Percentiles rank a stretch among this genome's conserved stretches.
These are phyloP conservation scores for Nicotiana undulata DNA, from an alignment of 257 asterid genomes.

Conservation along the genomic window DNA sequence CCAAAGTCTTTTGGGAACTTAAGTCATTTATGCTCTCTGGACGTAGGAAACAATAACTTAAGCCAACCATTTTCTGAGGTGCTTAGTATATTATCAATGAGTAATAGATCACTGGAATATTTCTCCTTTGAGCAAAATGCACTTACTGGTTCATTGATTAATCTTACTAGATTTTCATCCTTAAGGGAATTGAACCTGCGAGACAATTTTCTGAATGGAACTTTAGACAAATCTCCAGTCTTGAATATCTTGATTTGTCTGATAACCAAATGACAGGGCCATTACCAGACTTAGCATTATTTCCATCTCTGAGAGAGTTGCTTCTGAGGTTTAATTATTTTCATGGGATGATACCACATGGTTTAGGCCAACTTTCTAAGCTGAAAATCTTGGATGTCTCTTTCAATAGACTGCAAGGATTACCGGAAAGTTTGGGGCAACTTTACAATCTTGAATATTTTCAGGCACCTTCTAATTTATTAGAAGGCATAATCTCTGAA, in stretches of 20 bases:
- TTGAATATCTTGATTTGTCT: not conserved
- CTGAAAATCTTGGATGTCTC: not conserved
- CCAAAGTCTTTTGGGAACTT: not conserved
- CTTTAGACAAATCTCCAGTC: not conserved
- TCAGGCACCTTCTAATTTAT: constrained; percentile 2
- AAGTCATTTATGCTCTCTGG: not conserved
- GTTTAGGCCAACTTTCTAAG: not conserved
- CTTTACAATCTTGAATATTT: constrained; percentile 15
- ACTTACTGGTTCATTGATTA: not conserved
- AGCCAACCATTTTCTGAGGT: not conserved
- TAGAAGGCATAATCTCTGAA: constrained; percentile 22
- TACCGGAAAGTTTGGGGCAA: constrained; percentile 3
- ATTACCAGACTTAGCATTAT: not conserved
- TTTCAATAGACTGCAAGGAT: not conserved
- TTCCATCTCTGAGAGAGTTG: not conserved
- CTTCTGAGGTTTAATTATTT: not conserved
- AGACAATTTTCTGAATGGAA: not conserved
- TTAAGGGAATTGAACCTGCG: not conserved
- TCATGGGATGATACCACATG: not conserved
- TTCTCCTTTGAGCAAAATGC: not conserved
- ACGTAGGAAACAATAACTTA: not conserved
- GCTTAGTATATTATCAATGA: not conserved
- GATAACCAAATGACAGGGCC: not conserved
- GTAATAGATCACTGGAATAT: not conserved
- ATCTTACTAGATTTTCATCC: not conserved